Conservation (phyloP, 2,329 filamentous ascomycete genomes). For the Apiospora rasikravindrae region DNA sequence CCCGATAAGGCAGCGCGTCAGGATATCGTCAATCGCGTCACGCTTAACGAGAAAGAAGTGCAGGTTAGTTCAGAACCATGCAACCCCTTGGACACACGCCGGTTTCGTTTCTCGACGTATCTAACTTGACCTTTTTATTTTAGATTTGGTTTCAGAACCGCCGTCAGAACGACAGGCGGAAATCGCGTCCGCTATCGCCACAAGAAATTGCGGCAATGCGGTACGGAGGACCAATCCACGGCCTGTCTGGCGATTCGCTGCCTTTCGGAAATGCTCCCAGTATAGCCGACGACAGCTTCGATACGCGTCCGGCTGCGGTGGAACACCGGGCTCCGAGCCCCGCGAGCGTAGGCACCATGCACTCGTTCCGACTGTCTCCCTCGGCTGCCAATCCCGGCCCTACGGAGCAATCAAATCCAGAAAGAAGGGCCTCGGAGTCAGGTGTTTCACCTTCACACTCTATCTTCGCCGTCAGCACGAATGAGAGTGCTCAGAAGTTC, state of each 20-base stretch:
- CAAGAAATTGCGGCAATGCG: constrained; percentile 73
- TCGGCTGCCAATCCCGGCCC: constrained; percentile 14
- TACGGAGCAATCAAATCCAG: constrained; percentile 24
- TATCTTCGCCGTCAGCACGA: constrained; percentile 29
- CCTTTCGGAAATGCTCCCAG: constrained; percentile 28
- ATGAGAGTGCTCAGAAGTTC: constrained; percentile 31
- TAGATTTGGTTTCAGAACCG: constrained; percentile 99
- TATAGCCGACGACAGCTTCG: constrained; percentile 21
- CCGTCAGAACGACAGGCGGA: constrained; percentile 88
- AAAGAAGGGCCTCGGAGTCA: constrained; percentile 25
- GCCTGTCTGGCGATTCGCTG: constrained; percentile 53
- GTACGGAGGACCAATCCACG: constrained; percentile 57
- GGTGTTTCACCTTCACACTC: constrained; percentile 29
- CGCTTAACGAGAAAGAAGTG: constrained; percentile 92
- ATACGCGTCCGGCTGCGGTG: constrained; percentile 27
- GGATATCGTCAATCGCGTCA: constrained; percentile 82
- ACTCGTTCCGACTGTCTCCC: constrained; percentile 32
- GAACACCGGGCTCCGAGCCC: constrained; percentile 29
- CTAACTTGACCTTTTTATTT: constrained; percentile 25
- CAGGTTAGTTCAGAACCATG: constrained; percentile 68
- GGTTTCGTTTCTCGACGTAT: constrained; percentile 28
- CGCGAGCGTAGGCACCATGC: constrained; percentile 29
- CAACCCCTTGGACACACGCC: not conserved
- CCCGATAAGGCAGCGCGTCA: constrained; percentile 89
- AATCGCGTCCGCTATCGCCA: constrained; percentile 80